A percentile compares a stretch with the other conserved stretches of the same genome.
Evolutionary conservation across 495 filamentous ascomycete genomes (phyloP).

Genomic region (Geopyxis carbonaria): DNA sequence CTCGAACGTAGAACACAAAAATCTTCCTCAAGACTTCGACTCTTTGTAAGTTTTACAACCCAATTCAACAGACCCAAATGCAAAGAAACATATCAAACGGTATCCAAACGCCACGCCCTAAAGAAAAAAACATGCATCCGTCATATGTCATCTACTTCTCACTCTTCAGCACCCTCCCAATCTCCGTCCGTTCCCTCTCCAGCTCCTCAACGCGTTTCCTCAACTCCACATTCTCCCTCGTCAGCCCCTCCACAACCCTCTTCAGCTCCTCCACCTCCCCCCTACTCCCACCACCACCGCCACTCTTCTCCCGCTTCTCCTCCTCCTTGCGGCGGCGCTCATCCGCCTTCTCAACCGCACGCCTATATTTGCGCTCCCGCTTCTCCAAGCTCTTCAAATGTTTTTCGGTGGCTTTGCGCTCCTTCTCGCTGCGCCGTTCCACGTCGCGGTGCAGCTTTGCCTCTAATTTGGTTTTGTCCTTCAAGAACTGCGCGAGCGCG

Average conservation of each 20-base stretch:
- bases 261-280: constrained; percentile 37
- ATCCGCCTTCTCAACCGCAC: constrained; percentile 43
- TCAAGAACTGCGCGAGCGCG: constrained; percentile 56
- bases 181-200: constrained; percentile 41
- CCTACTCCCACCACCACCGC: constrained; percentile 30
- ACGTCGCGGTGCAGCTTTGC: constrained; percentile 42
- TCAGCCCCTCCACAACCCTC: constrained; percentile 37
- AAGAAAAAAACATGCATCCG: no score
- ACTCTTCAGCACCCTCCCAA: constrained; percentile 30
- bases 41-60: no score
- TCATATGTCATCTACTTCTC: no score
- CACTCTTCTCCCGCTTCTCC: constrained; percentile 34
- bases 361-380: constrained; percentile 43
- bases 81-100: no score
- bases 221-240: constrained; percentile 45
- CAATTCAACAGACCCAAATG: no score
- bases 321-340: constrained; percentile 36
- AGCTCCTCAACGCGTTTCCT: constrained; percentile 41
- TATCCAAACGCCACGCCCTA: no score
- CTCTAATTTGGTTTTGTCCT: constrained; percentile 50
- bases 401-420: constrained; percentile 45
- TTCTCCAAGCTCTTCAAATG: constrained; percentile 44
- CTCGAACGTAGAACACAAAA: no score
- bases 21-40: no score
- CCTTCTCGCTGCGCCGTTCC: constrained; percentile 32